Conservation (phyloP, 139 green algal species). For the Trebouxia sp. region DNA sequence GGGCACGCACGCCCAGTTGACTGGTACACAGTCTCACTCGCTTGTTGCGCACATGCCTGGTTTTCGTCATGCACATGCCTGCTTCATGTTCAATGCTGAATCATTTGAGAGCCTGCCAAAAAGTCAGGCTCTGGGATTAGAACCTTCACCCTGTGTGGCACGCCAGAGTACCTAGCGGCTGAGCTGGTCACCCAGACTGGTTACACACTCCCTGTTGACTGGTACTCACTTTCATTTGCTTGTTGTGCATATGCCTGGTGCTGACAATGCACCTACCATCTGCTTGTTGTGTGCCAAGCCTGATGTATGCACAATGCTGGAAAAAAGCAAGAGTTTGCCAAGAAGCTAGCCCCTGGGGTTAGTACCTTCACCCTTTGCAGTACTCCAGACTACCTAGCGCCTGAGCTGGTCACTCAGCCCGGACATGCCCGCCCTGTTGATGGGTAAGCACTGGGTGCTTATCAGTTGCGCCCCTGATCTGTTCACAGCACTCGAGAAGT, state of each 20-base stretch:
- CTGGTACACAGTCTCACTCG: slow-evolving; percentile 64
- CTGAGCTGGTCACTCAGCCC: slow-evolving; percentile 80
- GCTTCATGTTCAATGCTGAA: slow-evolving; percentile 27
- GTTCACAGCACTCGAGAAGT: slow-evolving; percentile 75
- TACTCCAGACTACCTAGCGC: slow-evolving; percentile 94
- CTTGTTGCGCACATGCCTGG: not conserved
- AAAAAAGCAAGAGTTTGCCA: slow-evolving; percentile 86
- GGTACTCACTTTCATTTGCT: too few relatives aligned
- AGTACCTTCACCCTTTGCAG: slow-evolving; percentile 94
- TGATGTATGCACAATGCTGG: too few relatives aligned
- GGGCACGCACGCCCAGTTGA: slow-evolving; percentile 83
- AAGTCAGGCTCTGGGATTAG: slow-evolving; percentile 65
- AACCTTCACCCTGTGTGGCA: slow-evolving; percentile 94
- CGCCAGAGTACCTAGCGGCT: slow-evolving; percentile 94
- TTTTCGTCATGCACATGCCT: not conserved
- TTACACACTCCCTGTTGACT: slow-evolving; percentile 84
- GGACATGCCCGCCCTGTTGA: slow-evolving; percentile 83
- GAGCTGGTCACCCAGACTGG: slow-evolving; percentile 86
- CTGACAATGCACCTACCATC: too few relatives aligned
- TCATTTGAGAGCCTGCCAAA: slow-evolving; percentile 67
- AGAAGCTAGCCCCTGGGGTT: slow-evolving; percentile 65
- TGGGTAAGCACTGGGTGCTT: slow-evolving; percentile 94
- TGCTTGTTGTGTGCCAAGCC: slow-evolving; percentile 42
- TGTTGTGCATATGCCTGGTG: too few relatives aligned
- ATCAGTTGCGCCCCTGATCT: slow-evolving; percentile 89